phyloP scores from a whole-genome alignment of 495 filamentous ascomycete genomes.

The Pyrenula aspistea region DNA sequence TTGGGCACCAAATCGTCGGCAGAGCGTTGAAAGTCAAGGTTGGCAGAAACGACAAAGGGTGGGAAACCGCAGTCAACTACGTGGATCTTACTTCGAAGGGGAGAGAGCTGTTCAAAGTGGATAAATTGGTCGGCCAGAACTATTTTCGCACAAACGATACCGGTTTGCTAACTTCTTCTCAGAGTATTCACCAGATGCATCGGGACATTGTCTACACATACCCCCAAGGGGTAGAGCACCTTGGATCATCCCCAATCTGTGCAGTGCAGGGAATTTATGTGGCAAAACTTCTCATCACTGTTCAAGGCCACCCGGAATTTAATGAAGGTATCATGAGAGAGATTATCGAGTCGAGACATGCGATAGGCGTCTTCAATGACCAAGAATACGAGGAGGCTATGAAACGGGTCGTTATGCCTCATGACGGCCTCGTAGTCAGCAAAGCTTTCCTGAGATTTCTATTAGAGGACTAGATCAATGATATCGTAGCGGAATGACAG shows the following conservation, averaged over 20 bases:
- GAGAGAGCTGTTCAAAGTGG: slow-evolving; percentile 56
- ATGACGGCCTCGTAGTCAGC: slow-evolving; percentile 66
- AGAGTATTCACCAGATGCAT: slow-evolving; percentile 88
- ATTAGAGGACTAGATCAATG: slow-evolving; percentile 30
- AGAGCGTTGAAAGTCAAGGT: slow-evolving; percentile 62
- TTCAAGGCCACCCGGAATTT: slow-evolving; percentile 92
- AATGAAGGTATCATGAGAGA: slow-evolving; percentile 60
- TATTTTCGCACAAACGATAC: too few relatives aligned
- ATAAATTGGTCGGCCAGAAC: slow-evolving; percentile 55
- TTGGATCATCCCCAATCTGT: slow-evolving; percentile 58
- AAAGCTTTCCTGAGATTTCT: slow-evolving; percentile 64
- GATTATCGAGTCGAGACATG: slow-evolving; percentile 47
- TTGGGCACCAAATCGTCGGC: slow-evolving; percentile 83
- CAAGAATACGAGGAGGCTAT: slow-evolving; percentile 54
- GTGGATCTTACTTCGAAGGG: slow-evolving; percentile 60
- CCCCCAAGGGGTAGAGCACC: slow-evolving; percentile 45
- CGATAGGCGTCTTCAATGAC: slow-evolving; percentile 52
- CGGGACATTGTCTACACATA: slow-evolving; percentile 60
- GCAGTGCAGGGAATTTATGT: slow-evolving; percentile 72
- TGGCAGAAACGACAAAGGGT: slow-evolving; percentile 52
- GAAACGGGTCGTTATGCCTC: slow-evolving; percentile 45
- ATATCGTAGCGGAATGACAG: background rate
- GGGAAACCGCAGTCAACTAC: slow-evolving; percentile 70
- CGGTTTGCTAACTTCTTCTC: slow-evolving; percentile 1
- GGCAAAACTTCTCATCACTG: slow-evolving; percentile 52